Evolutionary conservation across 2,329 filamentous ascomycete species (phyloP).

Genomic region (Aspergillus fumigatus): DNA sequence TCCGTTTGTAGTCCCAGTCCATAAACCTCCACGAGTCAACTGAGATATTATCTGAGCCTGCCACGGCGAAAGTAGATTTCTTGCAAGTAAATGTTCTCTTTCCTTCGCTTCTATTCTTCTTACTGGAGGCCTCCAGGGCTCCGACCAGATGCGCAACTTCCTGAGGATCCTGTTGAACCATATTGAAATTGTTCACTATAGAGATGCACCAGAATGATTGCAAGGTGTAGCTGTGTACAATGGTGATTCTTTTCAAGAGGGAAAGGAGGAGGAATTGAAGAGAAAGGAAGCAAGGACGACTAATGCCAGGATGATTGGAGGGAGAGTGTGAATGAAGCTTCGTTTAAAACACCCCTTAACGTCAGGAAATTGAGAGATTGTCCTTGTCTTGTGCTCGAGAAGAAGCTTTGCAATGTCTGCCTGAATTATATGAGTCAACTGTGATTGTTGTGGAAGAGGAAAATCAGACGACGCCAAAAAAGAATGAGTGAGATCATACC

Average conservation of each 20-base stretch:
- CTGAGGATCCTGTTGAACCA: slow-evolving; percentile 65
- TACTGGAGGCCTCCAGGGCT: slow-evolving; percentile 52
- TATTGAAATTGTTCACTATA: slow-evolving; percentile 27
- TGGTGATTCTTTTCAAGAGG: not conserved
- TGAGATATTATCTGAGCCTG: slow-evolving; percentile 58
- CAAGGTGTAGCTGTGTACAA: not conserved
- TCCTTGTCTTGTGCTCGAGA: not conserved
- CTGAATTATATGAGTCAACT: not conserved
- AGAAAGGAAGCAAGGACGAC: not conserved
- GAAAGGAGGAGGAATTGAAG: not conserved
- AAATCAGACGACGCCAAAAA: not conserved
- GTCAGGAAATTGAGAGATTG: not conserved
- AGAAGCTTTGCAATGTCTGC: not conserved
- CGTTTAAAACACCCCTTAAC: not conserved
- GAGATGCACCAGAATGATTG: not conserved
- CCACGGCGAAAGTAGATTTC: slow-evolving; percentile 71
- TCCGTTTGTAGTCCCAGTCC: slow-evolving; percentile 93
- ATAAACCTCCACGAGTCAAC: slow-evolving; percentile 92
- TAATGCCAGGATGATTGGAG: not conserved
- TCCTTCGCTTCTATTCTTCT: slow-evolving; percentile 43
- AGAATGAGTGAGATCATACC: not conserved
- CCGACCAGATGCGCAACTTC: slow-evolving; percentile 63
- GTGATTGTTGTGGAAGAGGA: not conserved
- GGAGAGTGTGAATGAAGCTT: not conserved
- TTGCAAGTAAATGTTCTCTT: slow-evolving; percentile 67